Percentiles rank a stretch among this genome's conserved stretches.
phyloP scores from a whole-genome alignment of 2,329 filamentous ascomycete genomes.

The Scytalidium lignicola region DNA sequence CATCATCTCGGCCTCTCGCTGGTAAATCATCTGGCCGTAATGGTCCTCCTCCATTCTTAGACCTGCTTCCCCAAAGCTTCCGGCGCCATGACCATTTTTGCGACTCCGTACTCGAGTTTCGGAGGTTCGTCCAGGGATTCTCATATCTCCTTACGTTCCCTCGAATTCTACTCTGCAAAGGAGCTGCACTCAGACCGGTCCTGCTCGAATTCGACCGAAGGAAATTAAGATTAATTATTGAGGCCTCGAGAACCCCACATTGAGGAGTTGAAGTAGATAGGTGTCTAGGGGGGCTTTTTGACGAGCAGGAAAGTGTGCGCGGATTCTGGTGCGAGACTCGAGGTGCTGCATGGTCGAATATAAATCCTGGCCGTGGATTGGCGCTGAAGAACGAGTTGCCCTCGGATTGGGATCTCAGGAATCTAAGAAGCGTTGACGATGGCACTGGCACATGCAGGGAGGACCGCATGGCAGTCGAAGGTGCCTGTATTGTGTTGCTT shows the following conservation, averaged over 20 bases:
- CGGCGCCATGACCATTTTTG: slow-evolving; percentile 16
- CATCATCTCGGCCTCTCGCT: slow-evolving; percentile 47
- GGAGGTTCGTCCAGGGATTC: slow-evolving; percentile 8
- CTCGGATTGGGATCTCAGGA: slow-evolving; percentile 67
- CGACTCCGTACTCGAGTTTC: slow-evolving; percentile 14
- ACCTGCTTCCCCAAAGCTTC: slow-evolving; percentile 17
- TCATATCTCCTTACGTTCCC: slow-evolving; percentile 1
- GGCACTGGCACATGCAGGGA: slow-evolving; percentile 33
- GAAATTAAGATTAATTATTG: slow-evolving; percentile 22
- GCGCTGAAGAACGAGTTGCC: slow-evolving; percentile 45
- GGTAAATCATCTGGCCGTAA: slow-evolving; percentile 56
- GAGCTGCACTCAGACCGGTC: neutral
- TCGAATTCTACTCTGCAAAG: slow-evolving; percentile 4
- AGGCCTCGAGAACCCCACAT: slow-evolving; percentile 16
- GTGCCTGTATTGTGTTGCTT: neutral
- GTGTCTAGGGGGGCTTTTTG: slow-evolving; percentile 12
- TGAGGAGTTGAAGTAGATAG: slow-evolving; percentile 15
- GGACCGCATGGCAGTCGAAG: slow-evolving; percentile 22
- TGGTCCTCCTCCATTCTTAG: slow-evolving; percentile 23
- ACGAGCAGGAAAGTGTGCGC: neutral
- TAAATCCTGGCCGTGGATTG: slow-evolving; percentile 28
- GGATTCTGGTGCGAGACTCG: slow-evolving; percentile 10
- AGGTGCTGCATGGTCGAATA: slow-evolving; percentile 18
- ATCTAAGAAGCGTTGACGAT: slow-evolving; percentile 59
- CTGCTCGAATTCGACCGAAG: slow-evolving; percentile 7